Evolutionary conservation across 2,329 filamentous ascomycete genomes (phyloP).

Genomic region (Xylariaceae sp.): DNA sequence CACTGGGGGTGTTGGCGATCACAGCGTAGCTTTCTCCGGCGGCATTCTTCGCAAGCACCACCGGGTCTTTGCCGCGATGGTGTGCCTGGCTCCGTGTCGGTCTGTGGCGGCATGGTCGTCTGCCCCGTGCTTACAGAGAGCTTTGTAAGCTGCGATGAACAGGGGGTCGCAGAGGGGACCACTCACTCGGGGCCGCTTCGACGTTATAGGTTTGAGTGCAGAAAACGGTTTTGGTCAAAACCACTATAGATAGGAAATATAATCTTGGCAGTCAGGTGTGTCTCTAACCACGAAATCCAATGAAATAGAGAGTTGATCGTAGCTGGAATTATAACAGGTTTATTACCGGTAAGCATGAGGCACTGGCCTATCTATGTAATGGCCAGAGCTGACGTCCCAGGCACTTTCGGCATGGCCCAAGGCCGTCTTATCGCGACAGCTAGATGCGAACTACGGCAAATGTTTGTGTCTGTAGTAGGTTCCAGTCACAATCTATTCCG

Average conservation of each 20-base stretch:
- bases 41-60: conserved; percentile 21
- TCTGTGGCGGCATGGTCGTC: conserved; percentile 7
- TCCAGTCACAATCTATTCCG: neutral
- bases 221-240: neutral
- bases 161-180: neutral
- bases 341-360: neutral
- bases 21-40: conserved; percentile 22
- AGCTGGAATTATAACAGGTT: conserved; percentile 1
- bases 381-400: neutral
- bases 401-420: neutral
- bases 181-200: conserved; percentile 11
- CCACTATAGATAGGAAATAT: conserved; percentile 3
- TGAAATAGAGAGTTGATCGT: neutral
- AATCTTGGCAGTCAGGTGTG: neutral
- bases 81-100: conserved; percentile 2
- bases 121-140: conserved; percentile 13
- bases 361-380: conserved; percentile 3
- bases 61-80: conserved; percentile 20
- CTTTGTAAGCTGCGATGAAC: conserved; percentile 14
- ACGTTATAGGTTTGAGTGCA: conserved; percentile 2
- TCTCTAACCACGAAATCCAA: neutral
- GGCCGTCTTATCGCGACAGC: conserved; percentile 9
- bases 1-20: conserved; percentile 20
- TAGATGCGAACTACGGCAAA: neutral
- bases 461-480: neutral